Conservation (phyloP, 2,329 filamentous ascomycete species). For the Phaeosphaeriaceae sp. region DNA sequence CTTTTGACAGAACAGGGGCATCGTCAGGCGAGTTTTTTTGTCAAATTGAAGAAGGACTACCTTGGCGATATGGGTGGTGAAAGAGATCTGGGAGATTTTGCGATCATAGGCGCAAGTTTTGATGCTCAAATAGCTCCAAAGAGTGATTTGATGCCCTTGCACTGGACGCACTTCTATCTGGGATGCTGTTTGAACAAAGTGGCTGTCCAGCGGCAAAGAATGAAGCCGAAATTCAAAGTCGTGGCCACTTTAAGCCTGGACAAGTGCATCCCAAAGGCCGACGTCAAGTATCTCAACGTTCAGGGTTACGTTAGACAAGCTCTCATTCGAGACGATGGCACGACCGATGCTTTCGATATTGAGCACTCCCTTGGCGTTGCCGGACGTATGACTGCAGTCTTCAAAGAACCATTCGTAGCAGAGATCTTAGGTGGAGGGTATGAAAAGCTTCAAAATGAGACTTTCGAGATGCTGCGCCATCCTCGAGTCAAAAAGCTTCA, state of each 20-base stretch:
- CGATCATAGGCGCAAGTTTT: slow-evolving; percentile 77
- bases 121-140: slow-evolving; percentile 68
- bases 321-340: slow-evolving; percentile 26
- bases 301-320: slow-evolving; percentile 50
- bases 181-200: slow-evolving; percentile 77
- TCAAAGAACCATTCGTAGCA: slow-evolving; percentile 76
- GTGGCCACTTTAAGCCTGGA: slow-evolving; percentile 63
- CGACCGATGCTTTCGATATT: slow-evolving; percentile 32
- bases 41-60: slow-evolving; percentile 93
- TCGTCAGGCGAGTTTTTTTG: slow-evolving; percentile 59
- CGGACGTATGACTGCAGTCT: slow-evolving; percentile 60
- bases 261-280: slow-evolving; percentile 55
- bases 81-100: slow-evolving; percentile 72
- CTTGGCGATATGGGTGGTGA: slow-evolving; percentile 79
- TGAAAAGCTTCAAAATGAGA: slow-evolving; percentile 72
- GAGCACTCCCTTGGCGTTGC: slow-evolving; percentile 23
- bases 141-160: slow-evolving; percentile 62
- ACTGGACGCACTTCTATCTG: slow-evolving; percentile 83
- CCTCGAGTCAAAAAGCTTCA: slow-evolving; percentile 80
- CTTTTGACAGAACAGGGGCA: slow-evolving; percentile 31
- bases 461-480: slow-evolving; percentile 79
- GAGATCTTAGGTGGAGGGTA: slow-evolving; percentile 84
- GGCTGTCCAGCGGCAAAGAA: slow-evolving; percentile 60
- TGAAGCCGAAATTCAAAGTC: slow-evolving; percentile 69
- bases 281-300: slow-evolving; percentile 54